Evolutionary conservation across 2,329 filamentous ascomycete genomes (phyloP).

Genomic region (Clarireedia homoeocarpa): DNA sequence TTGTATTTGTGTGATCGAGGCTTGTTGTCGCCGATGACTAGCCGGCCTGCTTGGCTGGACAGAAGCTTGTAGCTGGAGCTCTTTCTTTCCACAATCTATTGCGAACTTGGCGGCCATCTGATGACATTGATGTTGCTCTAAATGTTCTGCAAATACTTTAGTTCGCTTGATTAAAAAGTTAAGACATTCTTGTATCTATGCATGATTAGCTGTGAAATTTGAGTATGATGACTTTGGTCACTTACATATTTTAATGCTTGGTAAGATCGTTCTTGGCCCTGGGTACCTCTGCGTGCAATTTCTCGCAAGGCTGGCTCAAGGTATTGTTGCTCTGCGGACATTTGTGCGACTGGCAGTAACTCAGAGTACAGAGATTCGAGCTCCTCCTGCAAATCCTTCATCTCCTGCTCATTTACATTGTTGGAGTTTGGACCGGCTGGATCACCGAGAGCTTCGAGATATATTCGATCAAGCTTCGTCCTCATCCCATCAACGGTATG

Average conservation of each 20-base stretch:
- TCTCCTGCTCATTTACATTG: slow-evolving; percentile 30
- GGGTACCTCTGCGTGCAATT: slow-evolving; percentile 36
- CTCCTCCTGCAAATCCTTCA: slow-evolving; percentile 50
- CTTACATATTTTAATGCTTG: slow-evolving; percentile 45
- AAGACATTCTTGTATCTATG: slow-evolving; percentile 44
- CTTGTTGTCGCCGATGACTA: slow-evolving; percentile 17
- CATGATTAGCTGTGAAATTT: not conserved
- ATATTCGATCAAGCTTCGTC: slow-evolving; percentile 47
- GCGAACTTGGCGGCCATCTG: slow-evolving; percentile 34
- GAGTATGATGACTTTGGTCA: not conserved
- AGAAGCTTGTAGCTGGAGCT: slow-evolving; percentile 28
- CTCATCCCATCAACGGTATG: slow-evolving; percentile 47
- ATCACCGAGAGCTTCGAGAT: slow-evolving; percentile 39
- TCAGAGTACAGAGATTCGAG: slow-evolving; percentile 63
- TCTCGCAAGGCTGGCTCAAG: slow-evolving; percentile 50
- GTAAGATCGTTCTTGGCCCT: slow-evolving; percentile 37
- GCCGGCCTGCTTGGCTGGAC: slow-evolving; percentile 2
- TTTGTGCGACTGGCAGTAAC: slow-evolving; percentile 60
- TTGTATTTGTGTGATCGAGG: slow-evolving; percentile 14
- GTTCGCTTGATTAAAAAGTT: slow-evolving; percentile 43
- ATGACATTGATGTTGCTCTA: slow-evolving; percentile 40
- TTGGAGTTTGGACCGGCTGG: slow-evolving; percentile 8
- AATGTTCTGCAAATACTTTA: slow-evolving; percentile 34
- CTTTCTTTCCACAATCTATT: slow-evolving; percentile 36
- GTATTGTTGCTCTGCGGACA: slow-evolving; percentile 62